phyloP scores from a whole-genome alignment of 2,329 filamentous ascomycete species.

The Knufia fluminis region DNA sequence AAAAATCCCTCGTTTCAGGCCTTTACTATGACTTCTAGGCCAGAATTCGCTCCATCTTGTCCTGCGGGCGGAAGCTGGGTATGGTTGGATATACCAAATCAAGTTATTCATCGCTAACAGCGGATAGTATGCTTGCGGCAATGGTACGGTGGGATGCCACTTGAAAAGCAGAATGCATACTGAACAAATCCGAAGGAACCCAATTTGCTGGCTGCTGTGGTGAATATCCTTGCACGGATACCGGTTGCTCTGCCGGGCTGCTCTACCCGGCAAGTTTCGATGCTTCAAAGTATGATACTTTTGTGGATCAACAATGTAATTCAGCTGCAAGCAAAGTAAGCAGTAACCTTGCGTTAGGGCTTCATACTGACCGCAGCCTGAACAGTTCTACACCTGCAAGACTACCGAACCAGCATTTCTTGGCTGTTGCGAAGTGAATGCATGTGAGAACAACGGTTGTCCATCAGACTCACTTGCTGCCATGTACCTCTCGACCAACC shows the following conservation, averaged over 20 bases:
- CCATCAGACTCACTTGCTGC: not conserved
- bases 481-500: not conserved
- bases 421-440: not conserved
- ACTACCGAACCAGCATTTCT: not conserved
- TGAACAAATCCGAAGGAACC: too few species aligned
- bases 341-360: not conserved
- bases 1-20: too few species aligned
- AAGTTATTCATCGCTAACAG: too few species aligned
- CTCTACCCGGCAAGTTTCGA: constrained; percentile 1
- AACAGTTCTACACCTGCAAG: constrained; percentile 1
- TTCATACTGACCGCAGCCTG: not conserved
- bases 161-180: too few species aligned
- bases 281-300: not conserved
- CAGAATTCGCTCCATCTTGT: too few species aligned
- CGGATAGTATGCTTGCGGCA: too few species aligned
- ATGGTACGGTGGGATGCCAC: too few species aligned
- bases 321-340: not conserved
- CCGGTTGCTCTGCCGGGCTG: not conserved
- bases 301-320: constrained; percentile 1
- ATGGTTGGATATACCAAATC: too few species aligned
- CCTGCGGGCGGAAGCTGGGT: too few species aligned
- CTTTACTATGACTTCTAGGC: too few species aligned
- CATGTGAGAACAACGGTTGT: not conserved
- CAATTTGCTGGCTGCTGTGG: constrained; percentile 3
- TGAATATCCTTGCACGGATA: not conserved